These are phyloP conservation scores for Ceratocystis destructans DNA, from an alignment of 2,329 filamentous ascomycete species.

Conservation along the genomic window DNA sequence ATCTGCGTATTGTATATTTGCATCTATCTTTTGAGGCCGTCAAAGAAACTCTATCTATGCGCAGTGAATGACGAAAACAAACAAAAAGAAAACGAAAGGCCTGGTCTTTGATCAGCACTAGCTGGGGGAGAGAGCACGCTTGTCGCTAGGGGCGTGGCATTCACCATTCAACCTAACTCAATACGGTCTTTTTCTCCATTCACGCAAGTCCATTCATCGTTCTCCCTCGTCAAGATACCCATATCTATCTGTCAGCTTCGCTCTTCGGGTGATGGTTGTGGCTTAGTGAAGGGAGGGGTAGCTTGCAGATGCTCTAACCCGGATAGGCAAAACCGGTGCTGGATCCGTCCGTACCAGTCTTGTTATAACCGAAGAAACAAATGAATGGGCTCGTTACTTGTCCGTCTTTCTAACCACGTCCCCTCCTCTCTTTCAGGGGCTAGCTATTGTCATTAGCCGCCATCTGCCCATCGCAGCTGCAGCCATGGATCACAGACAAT, in stretches of 20 bases:
- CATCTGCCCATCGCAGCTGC: too few relatives aligned
- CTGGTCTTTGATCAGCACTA: neutral
- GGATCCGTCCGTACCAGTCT: neutral
- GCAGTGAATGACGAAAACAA: too few relatives aligned
- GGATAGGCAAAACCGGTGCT: neutral
- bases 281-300: neutral
- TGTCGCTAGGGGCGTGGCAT: neutral
- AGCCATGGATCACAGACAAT: too few relatives aligned
- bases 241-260: neutral
- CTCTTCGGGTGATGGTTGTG: neutral
- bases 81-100: neutral
- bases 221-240: neutral
- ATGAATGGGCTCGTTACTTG: neutral
- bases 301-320: neutral
- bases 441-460: too few relatives aligned
- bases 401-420: too few relatives aligned
- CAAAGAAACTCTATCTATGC: neutral
- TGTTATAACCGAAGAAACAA: neutral
- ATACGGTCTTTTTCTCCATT: neutral
- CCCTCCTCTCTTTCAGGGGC: too few relatives aligned
- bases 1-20: too few relatives aligned
- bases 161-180: neutral
- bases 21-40: neutral
- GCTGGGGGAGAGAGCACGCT: neutral
- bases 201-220: neutral